phyloP scores from a whole-genome alignment of 345 rosid genomes.

The Camelina sativa region DNA sequence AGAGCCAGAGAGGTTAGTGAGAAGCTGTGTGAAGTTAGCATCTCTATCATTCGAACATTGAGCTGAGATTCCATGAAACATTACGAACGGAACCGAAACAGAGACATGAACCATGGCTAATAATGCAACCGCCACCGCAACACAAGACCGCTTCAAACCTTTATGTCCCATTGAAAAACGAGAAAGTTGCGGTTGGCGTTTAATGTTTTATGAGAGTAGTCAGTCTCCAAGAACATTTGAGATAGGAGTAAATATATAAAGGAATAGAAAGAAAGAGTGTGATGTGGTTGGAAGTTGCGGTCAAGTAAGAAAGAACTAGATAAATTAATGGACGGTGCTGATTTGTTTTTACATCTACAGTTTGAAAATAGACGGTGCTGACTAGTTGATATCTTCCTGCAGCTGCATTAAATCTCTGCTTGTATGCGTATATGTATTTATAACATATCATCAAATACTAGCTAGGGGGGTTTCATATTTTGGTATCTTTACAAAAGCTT shows the following conservation, averaged over 20 bases:
- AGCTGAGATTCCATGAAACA: conserved; percentile 70
- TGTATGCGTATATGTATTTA: too few species aligned
- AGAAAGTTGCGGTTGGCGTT: conserved; percentile 15
- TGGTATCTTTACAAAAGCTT: too few species aligned
- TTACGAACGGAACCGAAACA: conserved; percentile 65
- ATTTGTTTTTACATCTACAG: neutral
- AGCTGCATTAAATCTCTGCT: too few species aligned
- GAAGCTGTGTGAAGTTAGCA: conserved; percentile 68
- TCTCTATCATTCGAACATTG: conserved; percentile 64
- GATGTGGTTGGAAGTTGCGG: conserved; percentile 43
- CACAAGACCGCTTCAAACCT: conserved; percentile 9
- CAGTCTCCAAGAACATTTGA: conserved; percentile 38
- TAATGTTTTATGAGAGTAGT: neutral
- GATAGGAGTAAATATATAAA: conserved; percentile 26
- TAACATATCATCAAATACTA: too few species aligned
- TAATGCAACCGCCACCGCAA: conserved; percentile 32
- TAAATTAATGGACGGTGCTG: conserved; percentile 21
- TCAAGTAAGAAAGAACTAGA: conserved; percentile 18
- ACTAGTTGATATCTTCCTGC: neutral
- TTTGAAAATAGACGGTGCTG: conserved; percentile 20
- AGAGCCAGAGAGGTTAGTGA: conserved; percentile 64
- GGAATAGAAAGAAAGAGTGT: conserved; percentile 32
- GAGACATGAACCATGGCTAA: conserved; percentile 48
- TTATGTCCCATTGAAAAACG: conserved; percentile 21
- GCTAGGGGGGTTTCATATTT: too few species aligned